Base-by-base conservation (phyloP, 345 rosid genomes). In the Syzygium aromaticum region DNA sequence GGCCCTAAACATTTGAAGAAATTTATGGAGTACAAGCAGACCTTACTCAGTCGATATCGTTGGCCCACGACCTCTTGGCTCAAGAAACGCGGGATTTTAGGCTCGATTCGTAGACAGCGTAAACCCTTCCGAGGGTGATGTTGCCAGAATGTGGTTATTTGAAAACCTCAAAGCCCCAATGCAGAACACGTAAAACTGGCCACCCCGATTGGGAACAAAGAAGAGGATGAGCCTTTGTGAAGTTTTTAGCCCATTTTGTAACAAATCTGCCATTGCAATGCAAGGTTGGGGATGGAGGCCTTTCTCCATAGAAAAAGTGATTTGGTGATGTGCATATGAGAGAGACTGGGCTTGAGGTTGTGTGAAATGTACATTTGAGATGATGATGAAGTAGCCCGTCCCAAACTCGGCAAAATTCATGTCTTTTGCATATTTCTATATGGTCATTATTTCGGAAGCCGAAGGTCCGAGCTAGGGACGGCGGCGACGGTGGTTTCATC, bases 361-460 rank as follows among this genome's bases (percentile, higher is more conserved):
- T 0, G 43, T 8, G 78, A 64, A 30, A 30, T 67, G 64, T 11
- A 33, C 78, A 33, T 16, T 67, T 67, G 46, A 17, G 23, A 4
- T 16, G 46, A 33, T 8, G 80, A 73, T 19, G 80, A 73, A 73
- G 0, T 5, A 10, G 80, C 49, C 80, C 14, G 27, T 46, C 13
- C 80, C 49, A 73, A 33, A 19, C 49, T 73, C 19, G 49, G 49
- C 49, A 19, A 73, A 19, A 33, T 33, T 38, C 46, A 0, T 33
- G 16, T 53, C 10, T 59, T 61, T 0, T 0, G 46, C 46, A 2
- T 4, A 0, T 17, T 0, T 21, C 80, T 33, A 73, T 33, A 9
- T 2, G 49, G 0, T 33, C 80, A 19, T 33, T 7, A 67, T 8
- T 33, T 8, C 7, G 25, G 13, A 17, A 33, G 78, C 46, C 2